These are phyloP conservation scores for Rosa multiflora DNA, from an alignment of 306 rosid genomes.

Conservation along the genomic window DNA sequence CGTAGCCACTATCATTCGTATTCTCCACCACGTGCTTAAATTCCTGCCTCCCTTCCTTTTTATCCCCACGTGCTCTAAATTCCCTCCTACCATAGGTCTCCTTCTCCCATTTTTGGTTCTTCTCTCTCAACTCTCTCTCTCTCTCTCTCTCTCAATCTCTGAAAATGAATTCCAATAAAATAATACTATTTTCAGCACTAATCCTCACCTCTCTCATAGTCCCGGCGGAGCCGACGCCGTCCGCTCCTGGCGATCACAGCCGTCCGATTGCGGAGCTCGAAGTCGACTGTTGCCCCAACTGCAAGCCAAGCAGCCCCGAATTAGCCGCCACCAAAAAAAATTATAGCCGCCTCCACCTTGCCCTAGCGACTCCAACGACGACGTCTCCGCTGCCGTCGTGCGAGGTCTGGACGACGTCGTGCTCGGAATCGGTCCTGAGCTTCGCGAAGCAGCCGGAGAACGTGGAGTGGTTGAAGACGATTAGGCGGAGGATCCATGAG, in stretches of 20 bases:
- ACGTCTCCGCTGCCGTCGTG: constrained; percentile 20
- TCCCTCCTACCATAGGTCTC: neutral
- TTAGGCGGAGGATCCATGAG: constrained; percentile 76
- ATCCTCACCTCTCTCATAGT: neutral
- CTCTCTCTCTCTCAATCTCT: neutral
- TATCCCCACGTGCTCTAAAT: neutral
- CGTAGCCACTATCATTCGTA: neutral
- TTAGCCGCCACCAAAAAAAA: constrained; percentile 26
- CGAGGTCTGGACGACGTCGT: constrained; percentile 55
- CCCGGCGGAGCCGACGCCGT: neutral
- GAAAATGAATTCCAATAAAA: constrained; percentile 34
- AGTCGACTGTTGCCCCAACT: constrained; percentile 18
- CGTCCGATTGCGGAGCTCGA: constrained; percentile 28
- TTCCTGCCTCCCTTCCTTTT: neutral
- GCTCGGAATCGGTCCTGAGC: constrained; percentile 65
- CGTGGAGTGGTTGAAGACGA: constrained; percentile 55
- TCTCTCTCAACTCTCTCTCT: neutral
- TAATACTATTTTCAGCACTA: neutral
- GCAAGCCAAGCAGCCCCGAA: constrained; percentile 9
- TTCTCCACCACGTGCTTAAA: constrained; percentile 38
- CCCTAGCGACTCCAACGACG: neutral
- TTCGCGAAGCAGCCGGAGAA: constrained; percentile 61
- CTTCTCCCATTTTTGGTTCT: neutral
- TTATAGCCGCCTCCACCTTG: constrained; percentile 25
- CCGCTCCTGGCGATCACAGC: constrained; percentile 23